phyloP scores from a whole-genome alignment of 768 basidiomycete species.

The Psilocybe subaeruginosa region DNA sequence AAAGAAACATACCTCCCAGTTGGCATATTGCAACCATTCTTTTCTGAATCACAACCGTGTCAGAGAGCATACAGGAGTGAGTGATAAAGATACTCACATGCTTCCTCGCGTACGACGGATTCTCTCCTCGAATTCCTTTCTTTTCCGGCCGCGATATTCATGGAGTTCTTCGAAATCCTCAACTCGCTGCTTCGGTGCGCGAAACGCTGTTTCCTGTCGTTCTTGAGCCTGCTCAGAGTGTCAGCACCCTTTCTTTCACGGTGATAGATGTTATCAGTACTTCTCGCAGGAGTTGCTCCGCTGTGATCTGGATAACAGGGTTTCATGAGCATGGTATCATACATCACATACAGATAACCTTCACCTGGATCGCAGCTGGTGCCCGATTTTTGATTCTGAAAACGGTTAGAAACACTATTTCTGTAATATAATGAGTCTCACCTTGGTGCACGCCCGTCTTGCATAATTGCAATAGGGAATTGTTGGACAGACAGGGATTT shows the following conservation, averaged over 20 bases:
- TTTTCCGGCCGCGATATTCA: constrained; percentile 82
- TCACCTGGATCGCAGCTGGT: constrained; percentile 88
- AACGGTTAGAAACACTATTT: constrained; percentile 1
- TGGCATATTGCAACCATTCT: constrained; percentile 87
- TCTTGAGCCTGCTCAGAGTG: constrained; percentile 80
- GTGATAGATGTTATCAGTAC: constrained; percentile 35
- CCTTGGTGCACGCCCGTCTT: constrained; percentile 83
- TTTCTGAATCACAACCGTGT: constrained; percentile 48
- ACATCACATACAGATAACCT: constrained; percentile 20
- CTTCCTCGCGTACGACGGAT: constrained; percentile 79
- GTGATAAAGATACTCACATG: constrained; percentile 55
- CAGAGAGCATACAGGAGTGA: neutral
- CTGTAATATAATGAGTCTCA: constrained; percentile 28
- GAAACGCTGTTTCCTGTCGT: constrained; percentile 89
- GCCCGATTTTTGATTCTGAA: constrained; percentile 95
- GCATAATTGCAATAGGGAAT: constrained; percentile 44
- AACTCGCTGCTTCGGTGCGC: constrained; percentile 92
- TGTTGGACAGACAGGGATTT: neutral
- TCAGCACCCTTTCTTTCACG: neutral
- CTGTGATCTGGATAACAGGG: constrained; percentile 75
- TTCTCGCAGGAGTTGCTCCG: constrained; percentile 96
- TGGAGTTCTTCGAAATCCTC: constrained; percentile 92
- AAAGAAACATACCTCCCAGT: constrained; percentile 68
- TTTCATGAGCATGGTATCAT: constrained; percentile 4
- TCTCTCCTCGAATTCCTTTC: constrained; percentile 89